Evolutionary conservation across 768 basidiomycete species (phyloP).

Genomic region (Termitomyces sp.): DNA sequence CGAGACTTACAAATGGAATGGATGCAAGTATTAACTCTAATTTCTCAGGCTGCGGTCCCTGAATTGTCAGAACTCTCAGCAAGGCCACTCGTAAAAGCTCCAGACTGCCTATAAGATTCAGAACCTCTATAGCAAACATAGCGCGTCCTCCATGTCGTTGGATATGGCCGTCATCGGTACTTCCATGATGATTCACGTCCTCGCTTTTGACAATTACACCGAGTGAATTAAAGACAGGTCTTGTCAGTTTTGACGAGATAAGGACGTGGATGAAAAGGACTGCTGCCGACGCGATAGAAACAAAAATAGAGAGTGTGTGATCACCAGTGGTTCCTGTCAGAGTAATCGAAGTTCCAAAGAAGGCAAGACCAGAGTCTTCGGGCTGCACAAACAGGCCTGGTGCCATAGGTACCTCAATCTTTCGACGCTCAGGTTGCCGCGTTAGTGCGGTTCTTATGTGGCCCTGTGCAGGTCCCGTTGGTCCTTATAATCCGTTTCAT

Average conservation of each 20-base stretch:
- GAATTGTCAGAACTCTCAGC: background rate
- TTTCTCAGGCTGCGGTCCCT: background rate
- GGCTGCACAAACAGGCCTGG: constrained; percentile 4
- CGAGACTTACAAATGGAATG: constrained; percentile 5
- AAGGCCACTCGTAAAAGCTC: constrained; percentile 12
- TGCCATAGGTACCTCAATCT: constrained; percentile 1
- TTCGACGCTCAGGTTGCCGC: no score
- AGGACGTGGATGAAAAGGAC: constrained; percentile 2
- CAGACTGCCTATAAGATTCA: constrained; percentile 8
- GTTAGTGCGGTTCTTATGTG: no score
- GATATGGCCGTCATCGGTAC: background rate
- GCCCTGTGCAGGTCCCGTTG: no score
- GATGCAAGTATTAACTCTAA: background rate
- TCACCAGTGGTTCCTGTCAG: constrained; percentile 4
- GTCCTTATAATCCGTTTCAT: no score
- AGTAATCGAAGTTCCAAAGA: constrained; percentile 3
- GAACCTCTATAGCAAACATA: constrained; percentile 6
- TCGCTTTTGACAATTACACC: background rate
- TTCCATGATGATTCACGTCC: background rate
- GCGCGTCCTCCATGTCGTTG: constrained; percentile 10
- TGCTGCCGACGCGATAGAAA: constrained; percentile 6
- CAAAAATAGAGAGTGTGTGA: constrained; percentile 9
- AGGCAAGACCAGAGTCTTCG: background rate
- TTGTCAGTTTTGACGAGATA: constrained; percentile 1
- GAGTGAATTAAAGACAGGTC: constrained; percentile 1